Evolutionary conservation across 2,329 filamentous ascomycete genomes (phyloP).

Genomic region (Neopestalotiopsis rosae): DNA sequence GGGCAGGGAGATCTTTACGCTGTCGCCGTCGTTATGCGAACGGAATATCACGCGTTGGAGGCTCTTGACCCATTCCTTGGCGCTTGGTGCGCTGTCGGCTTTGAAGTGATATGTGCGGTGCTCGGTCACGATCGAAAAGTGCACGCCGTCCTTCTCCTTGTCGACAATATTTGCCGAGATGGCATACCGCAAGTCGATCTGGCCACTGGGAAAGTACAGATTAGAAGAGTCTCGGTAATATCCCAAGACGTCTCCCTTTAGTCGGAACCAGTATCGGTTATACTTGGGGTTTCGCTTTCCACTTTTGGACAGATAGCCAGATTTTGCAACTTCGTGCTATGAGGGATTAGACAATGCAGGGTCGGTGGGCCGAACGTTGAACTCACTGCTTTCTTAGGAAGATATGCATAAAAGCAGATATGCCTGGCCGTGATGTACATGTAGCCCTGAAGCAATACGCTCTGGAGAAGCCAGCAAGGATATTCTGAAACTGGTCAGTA

Average conservation of each 20-base stretch:
- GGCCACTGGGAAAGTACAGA: slow-evolving; percentile 88
- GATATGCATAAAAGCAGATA: slow-evolving; percentile 95
- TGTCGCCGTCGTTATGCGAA: slow-evolving; percentile 94
- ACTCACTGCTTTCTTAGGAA: slow-evolving; percentile 87
- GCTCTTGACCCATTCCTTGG: slow-evolving; percentile 95
- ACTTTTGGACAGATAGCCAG: slow-evolving; percentile 86
- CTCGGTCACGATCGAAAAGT: slow-evolving; percentile 83
- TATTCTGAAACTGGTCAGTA: slow-evolving; percentile 65
- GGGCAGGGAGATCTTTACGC: slow-evolving; percentile 92
- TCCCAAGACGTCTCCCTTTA: slow-evolving; percentile 90
- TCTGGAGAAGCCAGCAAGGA: slow-evolving; percentile 91
- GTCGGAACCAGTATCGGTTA: slow-evolving; percentile 88
- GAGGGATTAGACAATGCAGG: background rate
- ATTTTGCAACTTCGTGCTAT: slow-evolving; percentile 78
- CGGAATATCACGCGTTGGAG: slow-evolving; percentile 94
- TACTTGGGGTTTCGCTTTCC: slow-evolving; percentile 88
- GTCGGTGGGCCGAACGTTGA: background rate
- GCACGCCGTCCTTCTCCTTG: slow-evolving; percentile 76
- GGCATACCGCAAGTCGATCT: slow-evolving; percentile 90
- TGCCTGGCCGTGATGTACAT: slow-evolving; percentile 94
- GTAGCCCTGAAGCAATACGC: slow-evolving; percentile 89
- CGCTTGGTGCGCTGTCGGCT: slow-evolving; percentile 85
- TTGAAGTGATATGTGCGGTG: slow-evolving; percentile 85
- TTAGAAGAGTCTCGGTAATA: slow-evolving; percentile 87
- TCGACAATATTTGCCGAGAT: slow-evolving; percentile 83